Base-by-base conservation (phyloP, 371 early-diverging fungal species). In the Synchytrium microbalum region DNA sequence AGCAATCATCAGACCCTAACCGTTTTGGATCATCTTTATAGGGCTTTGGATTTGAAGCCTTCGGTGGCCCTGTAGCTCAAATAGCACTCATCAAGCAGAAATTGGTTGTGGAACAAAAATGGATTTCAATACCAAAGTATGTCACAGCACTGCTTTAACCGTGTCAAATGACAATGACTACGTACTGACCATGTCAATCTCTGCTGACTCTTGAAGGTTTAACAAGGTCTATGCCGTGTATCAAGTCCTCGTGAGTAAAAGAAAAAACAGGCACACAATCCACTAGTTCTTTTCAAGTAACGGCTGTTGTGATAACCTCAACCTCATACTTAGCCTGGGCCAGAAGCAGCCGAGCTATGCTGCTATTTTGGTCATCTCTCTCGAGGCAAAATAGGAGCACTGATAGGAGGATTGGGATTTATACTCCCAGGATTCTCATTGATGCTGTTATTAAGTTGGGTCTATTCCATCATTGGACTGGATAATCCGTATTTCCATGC, bases 331-430 rank as follows among this genome's bases (percentile, higher is more conserved):
- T n/a, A n/a, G n/a, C 77, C 77, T 24, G 77, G 77, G 16, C 79
- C 79, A n/a, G 79, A 79, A 56, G 79, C 79, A 2, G 78, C 76
- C 1, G 79, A 79, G 63, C 71, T 79, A 5, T 73, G 74, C 60
- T 73, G 73, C 69, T 79, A 72, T 54, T 79, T 79, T 64, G 79
- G 78, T 2, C 69, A 65, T 58, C 69, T 79, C 1, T 54, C 74
- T 3, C 68, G 78, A 2, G 79, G 78, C 24, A 33, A 72, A 3
- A 3, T 68, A 24, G 79, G 79, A 1, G 79, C 74, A 2, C 27
- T 79, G 10, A 60, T 74, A 10, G 79, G 66, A 0, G 79, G 79
- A 28, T 5, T 79, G 23, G 79, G 72, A 19, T 79, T 79, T 60
- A 60, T 75, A 1, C 8, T 76, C 19, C 79, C 79, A 10, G 79